These are phyloP conservation scores for Aspergillus nomiae DNA, from an alignment of 2,329 filamentous ascomycete species.

Conservation along the genomic window DNA sequence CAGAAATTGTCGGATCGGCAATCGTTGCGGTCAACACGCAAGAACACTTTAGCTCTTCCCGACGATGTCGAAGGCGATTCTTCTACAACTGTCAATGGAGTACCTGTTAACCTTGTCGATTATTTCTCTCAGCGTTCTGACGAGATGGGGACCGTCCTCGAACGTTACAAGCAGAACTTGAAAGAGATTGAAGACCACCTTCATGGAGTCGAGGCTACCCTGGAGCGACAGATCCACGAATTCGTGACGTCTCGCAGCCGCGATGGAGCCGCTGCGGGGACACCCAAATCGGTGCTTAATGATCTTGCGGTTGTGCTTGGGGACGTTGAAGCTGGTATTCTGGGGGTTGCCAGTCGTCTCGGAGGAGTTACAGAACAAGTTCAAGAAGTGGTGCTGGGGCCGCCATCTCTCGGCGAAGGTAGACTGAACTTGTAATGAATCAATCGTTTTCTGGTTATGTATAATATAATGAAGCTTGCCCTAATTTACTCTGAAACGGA, in stretches of 20 bases:
- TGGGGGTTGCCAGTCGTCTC: constrained; percentile 64
- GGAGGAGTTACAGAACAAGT: constrained; percentile 62
- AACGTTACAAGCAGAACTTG: constrained; percentile 60
- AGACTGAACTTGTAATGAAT: constrained; percentile 24
- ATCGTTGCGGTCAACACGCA: constrained; percentile 41
- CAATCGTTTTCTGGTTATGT: constrained; percentile 6
- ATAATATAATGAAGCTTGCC: constrained; percentile 12
- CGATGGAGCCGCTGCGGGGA: constrained; percentile 44
- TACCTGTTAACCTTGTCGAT: constrained; percentile 62
- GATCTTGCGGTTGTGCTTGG: constrained; percentile 61
- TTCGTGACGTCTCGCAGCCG: constrained; percentile 47
- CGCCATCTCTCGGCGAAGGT: constrained; percentile 31
- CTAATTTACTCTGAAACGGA: neutral
- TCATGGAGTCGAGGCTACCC: constrained; percentile 62
- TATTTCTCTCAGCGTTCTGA: constrained; percentile 66
- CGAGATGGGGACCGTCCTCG: constrained; percentile 62
- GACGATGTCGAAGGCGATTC: constrained; percentile 47
- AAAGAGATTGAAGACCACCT: constrained; percentile 68
- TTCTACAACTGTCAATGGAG: constrained; percentile 49
- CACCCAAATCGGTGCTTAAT: constrained; percentile 45
- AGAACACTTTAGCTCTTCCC: constrained; percentile 50
- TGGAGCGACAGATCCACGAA: constrained; percentile 62
- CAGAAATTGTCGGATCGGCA: constrained; percentile 42
- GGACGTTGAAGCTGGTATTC: constrained; percentile 67
- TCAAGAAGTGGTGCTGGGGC: constrained; percentile 57